These are phyloP conservation scores for Phallus indusiatus DNA, from an alignment of 768 basidiomycete species.

Conservation along the genomic window DNA sequence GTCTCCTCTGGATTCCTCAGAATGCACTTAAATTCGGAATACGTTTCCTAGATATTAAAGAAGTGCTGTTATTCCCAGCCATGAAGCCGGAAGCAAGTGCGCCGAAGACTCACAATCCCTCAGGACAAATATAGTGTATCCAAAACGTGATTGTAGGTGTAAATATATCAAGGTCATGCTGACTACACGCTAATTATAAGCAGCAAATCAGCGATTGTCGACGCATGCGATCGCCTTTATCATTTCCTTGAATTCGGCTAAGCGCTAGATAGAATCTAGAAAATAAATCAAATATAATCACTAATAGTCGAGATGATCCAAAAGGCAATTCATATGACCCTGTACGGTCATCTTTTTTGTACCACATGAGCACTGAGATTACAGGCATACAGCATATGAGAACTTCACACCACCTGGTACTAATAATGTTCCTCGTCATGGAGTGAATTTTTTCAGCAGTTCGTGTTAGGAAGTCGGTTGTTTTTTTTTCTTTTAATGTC, in stretches of 20 bases:
- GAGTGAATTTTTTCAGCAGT: no score
- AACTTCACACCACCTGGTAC: background rate
- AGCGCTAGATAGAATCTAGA: background rate
- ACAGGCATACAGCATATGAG: background rate
- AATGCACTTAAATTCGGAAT: conserved; percentile 7
- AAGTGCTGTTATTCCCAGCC: conserved; percentile 91
- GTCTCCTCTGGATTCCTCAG: conserved; percentile 18
- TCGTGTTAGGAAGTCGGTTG: background rate
- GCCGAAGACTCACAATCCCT: conserved; percentile 21
- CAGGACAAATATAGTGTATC: conserved; percentile 12
- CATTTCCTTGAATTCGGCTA: background rate
- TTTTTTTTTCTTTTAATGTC: background rate
- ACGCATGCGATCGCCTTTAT: background rate
- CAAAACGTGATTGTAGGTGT: no score
- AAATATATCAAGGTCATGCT: background rate
- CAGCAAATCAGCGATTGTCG: no score
- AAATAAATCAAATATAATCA: background rate
- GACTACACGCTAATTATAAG: no score
- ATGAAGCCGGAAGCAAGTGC: conserved; percentile 68
- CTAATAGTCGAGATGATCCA: no score
- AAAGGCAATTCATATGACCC: background rate
- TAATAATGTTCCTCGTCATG: no score
- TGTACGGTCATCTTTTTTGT: background rate
- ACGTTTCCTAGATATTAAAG: conserved; percentile 72
- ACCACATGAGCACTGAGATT: background rate